Evolutionary conservation across 768 basidiomycete species (phyloP), one percentile per base, ranked within the genome.

Genomic region (Tylopilus rubrobrunneus): DNA sequence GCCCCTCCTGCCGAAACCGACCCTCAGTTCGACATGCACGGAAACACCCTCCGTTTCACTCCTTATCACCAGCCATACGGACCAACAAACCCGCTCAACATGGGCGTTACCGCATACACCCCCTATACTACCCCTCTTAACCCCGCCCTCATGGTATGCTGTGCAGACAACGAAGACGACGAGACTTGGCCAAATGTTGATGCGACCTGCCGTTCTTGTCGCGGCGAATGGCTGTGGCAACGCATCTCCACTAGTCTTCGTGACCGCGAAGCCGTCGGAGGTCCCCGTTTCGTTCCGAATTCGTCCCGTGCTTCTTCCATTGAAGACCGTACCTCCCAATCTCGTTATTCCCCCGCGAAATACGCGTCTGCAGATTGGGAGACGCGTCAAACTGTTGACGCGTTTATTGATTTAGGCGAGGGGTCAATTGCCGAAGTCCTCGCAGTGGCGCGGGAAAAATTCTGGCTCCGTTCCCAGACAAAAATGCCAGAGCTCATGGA

Each of bases 381-480:
- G 65, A 81, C 81, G 44, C 77, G 85, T 42, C 82, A 83, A 59
- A 76, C 76, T 9, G 76, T 90, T 12, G 86, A 86, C 48, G 78
- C 78, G n/a, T 91, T 87, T 69, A 68, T 89, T 37, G 87, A 89
- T 52, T 73, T 86, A 25, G 86, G 79, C 3, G 89, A 90, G 57
- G 88, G 88, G 21, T 78, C 75, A 7, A 78, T 90, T 54, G 60
- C 64, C 42, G 83, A 87, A 44, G 83, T 89, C 21, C 65, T 89
- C 33, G 64, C 65, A 29, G 67, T 86, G 28, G 84, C 85, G 15
- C 75, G 81, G 56, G 89, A 90, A 67, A 86, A 87, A 66, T 73
- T 77, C 51, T 91, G 89, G 89, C 65, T 90, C 45, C 73, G 82
- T 36, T 76, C 71, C 39, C 67, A 81, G 62, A 91, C 89, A 0